phyloP scores from a whole-genome alignment of 257 asterid genomes.

The Solanum paucissectum region DNA sequence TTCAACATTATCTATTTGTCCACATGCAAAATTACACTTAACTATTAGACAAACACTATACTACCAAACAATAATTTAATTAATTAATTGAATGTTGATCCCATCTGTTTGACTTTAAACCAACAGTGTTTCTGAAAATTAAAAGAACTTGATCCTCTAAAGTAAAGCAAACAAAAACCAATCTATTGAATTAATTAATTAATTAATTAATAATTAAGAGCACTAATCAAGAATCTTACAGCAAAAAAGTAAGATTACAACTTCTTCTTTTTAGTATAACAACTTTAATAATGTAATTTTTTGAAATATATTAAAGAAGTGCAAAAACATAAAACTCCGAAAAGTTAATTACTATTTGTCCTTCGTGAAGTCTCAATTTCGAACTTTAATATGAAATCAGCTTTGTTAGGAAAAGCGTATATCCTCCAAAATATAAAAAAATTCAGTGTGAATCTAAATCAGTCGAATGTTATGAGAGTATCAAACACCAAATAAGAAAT shows the following conservation, averaged over 20 bases:
- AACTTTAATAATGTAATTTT: neutral
- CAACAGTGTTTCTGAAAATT: slow-evolving; percentile 4
- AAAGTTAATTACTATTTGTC: neutral
- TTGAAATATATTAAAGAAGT: neutral
- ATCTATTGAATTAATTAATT: neutral
- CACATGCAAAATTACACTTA: neutral
- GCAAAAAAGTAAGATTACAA: neutral
- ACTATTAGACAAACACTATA: neutral
- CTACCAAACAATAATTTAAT: slow-evolving; percentile 9
- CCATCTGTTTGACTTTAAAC: slow-evolving; percentile 21
- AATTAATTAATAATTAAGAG: neutral
- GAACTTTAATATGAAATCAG: neutral
- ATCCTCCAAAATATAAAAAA: neutral
- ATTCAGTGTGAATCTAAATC: neutral
- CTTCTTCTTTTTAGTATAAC: neutral
- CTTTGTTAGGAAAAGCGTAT: neutral
- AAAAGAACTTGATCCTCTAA: slow-evolving; percentile 17
- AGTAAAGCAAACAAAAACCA: slow-evolving; percentile 7
- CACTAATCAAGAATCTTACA: neutral
- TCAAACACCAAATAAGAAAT: neutral
- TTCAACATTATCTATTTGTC: slow-evolving; percentile 1
- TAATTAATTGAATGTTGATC: slow-evolving; percentile 11
- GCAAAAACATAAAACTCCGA: neutral
- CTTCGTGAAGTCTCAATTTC: neutral
- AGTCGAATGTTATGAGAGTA: neutral